Conservation (phyloP, 805 yeast genomes). For the Suhomyces prunicola region DNA sequence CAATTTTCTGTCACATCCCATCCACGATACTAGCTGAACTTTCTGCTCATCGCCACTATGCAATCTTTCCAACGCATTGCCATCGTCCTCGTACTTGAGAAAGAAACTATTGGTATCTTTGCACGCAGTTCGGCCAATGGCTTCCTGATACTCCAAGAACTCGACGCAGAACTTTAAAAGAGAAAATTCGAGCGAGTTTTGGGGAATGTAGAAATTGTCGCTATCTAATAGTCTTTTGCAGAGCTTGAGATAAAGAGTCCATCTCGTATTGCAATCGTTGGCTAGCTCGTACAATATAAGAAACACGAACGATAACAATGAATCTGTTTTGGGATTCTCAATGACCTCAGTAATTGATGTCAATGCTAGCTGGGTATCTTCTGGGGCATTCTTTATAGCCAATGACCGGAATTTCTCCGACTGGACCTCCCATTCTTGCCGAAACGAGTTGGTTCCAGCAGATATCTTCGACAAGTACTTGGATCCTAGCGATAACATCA, state of each 20-base stretch:
- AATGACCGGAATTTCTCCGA: constrained; percentile 14
- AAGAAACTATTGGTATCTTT: constrained; percentile 23
- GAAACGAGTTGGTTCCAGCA: constrained; percentile 3
- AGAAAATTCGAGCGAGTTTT: constrained; percentile 16
- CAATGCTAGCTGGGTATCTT: not conserved
- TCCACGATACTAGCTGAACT: constrained; percentile 24
- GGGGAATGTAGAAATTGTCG: constrained; percentile 15
- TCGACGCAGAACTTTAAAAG: constrained; percentile 22
- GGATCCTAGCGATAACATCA: constrained; percentile 24
- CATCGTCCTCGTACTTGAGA: constrained; percentile 13
- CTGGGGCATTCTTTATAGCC: constrained; percentile 10
- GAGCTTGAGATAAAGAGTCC: constrained; percentile 18
- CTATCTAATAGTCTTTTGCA: constrained; percentile 18
- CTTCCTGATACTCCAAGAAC: constrained; percentile 23
- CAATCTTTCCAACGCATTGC: not conserved
- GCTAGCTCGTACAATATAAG: constrained; percentile 26
- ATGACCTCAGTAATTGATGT: not conserved
- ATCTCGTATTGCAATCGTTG: constrained; percentile 21
- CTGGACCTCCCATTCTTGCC: constrained; percentile 17
- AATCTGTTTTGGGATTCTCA: constrained; percentile 11
- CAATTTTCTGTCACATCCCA: constrained; percentile 28
- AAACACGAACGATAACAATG: constrained; percentile 19
- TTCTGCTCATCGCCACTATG: not conserved
- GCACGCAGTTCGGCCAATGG: constrained; percentile 29
- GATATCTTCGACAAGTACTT: constrained; percentile 18